phyloP scores from a whole-genome alignment of 2,329 filamentous ascomycete genomes.

The Cryphonectria parasitica region DNA sequence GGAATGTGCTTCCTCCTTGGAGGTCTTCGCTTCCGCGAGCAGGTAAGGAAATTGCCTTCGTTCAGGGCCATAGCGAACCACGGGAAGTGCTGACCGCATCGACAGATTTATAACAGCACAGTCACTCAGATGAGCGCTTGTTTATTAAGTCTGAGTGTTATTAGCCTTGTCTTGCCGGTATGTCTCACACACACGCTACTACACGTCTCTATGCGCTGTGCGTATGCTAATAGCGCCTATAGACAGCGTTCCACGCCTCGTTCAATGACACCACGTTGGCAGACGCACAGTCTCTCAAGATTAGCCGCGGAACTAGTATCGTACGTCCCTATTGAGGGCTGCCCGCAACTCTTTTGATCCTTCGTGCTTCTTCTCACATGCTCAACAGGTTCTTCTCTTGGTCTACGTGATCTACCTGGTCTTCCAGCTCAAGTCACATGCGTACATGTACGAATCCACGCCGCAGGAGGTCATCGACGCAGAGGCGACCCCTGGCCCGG shows the following conservation, averaged over 20 bases:
- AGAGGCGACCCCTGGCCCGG: constrained; percentile 82
- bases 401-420: constrained; percentile 84
- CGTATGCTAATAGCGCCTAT: constrained; percentile 25
- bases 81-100: background rate
- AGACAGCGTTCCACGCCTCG: constrained; percentile 91
- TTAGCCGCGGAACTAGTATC: constrained; percentile 88
- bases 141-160: constrained; percentile 67
- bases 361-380: constrained; percentile 29
- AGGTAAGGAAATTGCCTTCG: constrained; percentile 41
- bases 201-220: background rate
- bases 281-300: constrained; percentile 74
- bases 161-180: constrained; percentile 55
- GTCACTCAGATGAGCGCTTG: constrained; percentile 76
- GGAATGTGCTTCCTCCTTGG: constrained; percentile 76
- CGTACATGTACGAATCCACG: constrained; percentile 90
- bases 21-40: constrained; percentile 69
- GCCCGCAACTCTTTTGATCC: constrained; percentile 6
- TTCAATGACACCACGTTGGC: constrained; percentile 68
- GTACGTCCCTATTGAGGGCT: constrained; percentile 50
- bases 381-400: constrained; percentile 67
- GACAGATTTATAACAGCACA: constrained; percentile 69
- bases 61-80: background rate
- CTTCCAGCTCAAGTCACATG: constrained; percentile 90
- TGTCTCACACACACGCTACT: constrained; percentile 35
- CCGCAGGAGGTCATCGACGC: constrained; percentile 93